Base-by-base conservation (phyloP, 78 protist genomes). In the Dictyostelium capitatum region DNA sequence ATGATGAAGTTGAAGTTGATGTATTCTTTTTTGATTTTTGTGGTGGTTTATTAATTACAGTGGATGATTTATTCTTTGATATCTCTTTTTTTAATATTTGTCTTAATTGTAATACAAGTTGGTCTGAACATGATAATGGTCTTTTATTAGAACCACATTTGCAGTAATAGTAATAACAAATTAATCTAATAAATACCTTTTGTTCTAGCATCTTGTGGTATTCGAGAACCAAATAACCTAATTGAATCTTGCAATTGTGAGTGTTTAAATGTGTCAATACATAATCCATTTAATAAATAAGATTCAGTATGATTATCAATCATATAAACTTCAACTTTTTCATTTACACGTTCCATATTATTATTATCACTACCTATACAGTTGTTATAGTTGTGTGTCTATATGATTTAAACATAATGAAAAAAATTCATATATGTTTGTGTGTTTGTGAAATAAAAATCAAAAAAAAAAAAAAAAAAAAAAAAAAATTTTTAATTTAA, bases 71-170 rank as follows among this genome's bases (percentile, higher is more conserved):
- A 59, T 59, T 59, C 32, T 59, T 59, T 59, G 69, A 59, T 59
- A 59, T 59, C 69, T 59, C 69, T 23, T 59, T 59, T 59, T 59
- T 59, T 57, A 57, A 57, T 57, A 57, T 57, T 28, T 57, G 17
- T 57, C 65, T 20, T 57, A 57, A 57, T 57, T 57, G 65, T 57
- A 57, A n/a, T 57, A 57, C 17, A 57, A 57, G 65, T 57, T 23
- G n/a, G n/a, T 57, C 65, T 57, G 9, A 54, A 19, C 0, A 7
- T 51, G 3, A 51, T 51, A 14, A 51, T 51, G 8, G 8, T 14
- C 14, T 51, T 14, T 51, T 51, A 51, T 51, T 51, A 51, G 57
- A 51, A 51, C 8, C 25, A 23, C 4, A 23, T 8, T 8, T 3
- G 62, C 3, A 19, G 19, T 6, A 4, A 17, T 54, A 54, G 62